Conservation (phyloP, 2,329 filamentous ascomycete genomes). For the Knufia petricola region DNA sequence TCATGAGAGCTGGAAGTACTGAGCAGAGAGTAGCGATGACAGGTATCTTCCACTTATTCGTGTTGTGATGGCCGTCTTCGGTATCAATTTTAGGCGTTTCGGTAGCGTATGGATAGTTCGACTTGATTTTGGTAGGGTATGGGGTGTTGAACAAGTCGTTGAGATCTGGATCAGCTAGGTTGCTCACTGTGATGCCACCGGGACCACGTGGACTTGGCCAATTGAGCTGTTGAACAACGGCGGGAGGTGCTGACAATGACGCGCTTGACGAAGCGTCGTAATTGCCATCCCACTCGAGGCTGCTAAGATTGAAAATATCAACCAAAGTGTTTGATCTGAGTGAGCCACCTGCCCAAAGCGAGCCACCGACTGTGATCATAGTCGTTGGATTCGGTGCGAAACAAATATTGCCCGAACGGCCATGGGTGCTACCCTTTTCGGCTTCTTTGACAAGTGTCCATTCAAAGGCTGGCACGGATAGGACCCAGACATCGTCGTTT, state of each 20-base stretch:
- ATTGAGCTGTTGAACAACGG: neutral
- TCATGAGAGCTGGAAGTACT: neutral
- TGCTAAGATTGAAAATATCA: constrained; percentile 37
- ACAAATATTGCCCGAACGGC: constrained; percentile 28
- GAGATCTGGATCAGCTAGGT: neutral
- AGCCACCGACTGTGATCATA: constrained; percentile 33
- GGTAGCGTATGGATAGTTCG: neutral
- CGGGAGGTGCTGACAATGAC: neutral
- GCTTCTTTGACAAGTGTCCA: constrained; percentile 25
- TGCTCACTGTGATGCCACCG: neutral
- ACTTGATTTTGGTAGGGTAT: neutral
- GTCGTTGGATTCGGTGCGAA: constrained; percentile 40
- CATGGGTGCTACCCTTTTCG: constrained; percentile 19
- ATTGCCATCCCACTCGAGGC: constrained; percentile 25
- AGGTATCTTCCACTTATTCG: neutral
- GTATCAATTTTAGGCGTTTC: neutral
- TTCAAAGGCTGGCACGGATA: constrained; percentile 29
- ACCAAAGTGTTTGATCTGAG: constrained; percentile 28
- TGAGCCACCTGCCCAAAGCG: constrained; percentile 13
- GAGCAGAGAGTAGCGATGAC: constrained; percentile 2
- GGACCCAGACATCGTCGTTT: constrained; percentile 28
- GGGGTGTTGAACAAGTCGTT: neutral
- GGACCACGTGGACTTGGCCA: neutral
- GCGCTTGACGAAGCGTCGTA: constrained; percentile 23
- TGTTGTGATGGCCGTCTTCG: neutral